Evolutionary conservation across 495 filamentous ascomycete species (phyloP).

Genomic region (Clohesyomyces aquaticus): DNA sequence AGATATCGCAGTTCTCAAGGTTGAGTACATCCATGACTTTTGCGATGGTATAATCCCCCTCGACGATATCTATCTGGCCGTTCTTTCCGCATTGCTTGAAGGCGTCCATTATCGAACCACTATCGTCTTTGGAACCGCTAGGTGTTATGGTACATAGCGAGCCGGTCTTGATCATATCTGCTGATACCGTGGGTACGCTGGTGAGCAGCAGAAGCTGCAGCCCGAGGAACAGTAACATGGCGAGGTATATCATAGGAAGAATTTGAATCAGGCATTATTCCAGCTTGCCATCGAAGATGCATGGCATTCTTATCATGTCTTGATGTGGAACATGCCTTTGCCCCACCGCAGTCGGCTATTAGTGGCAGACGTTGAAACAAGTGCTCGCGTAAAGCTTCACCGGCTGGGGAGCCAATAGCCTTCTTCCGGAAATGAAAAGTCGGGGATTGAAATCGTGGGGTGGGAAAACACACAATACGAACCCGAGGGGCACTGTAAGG

Average conservation of each 20-base stretch:
- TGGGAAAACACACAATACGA: too few species aligned
- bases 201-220: constrained; percentile 19
- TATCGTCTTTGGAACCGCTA: constrained; percentile 25
- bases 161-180: constrained; percentile 25
- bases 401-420: too few species aligned
- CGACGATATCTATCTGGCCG: constrained; percentile 25
- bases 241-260: background rate
- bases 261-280: background rate
- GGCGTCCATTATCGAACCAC: constrained; percentile 21
- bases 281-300: background rate
- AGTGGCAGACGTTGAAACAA: background rate
- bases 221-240: background rate
- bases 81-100: constrained; percentile 33
- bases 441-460: too few species aligned
- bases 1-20: constrained; percentile 34
- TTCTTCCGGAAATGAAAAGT: too few species aligned
- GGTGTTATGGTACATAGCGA: constrained; percentile 23
- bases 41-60: constrained; percentile 33
- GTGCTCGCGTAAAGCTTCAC: background rate
- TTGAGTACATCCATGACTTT: constrained; percentile 36
- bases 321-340: background rate
- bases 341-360: constrained; percentile 4
- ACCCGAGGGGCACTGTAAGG: too few species aligned
- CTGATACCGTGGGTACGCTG: constrained; percentile 2
- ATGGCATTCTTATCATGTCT: constrained; percentile 14